Evolutionary conservation across 495 filamentous ascomycete species (phyloP), one percentile per base, ranked within the genome.

Genomic region (Usnea hakonensis): DNA sequence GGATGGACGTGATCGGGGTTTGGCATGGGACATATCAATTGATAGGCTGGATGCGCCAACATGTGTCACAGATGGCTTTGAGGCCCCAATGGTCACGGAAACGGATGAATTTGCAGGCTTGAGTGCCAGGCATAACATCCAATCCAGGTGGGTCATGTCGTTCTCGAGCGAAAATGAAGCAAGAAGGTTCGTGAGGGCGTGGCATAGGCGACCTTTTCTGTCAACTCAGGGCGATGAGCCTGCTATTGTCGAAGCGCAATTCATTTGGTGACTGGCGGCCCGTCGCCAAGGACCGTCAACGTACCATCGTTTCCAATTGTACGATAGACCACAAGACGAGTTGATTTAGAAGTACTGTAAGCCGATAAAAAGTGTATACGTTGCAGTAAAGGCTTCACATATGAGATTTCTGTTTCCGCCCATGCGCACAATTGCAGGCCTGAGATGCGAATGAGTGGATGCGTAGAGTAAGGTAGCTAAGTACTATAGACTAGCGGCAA

Each of bases 161-260:
- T 82, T 86, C 57, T 61, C 53, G 44, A 76, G 80, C 28, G 64
- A 68, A 11, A 67, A 69, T 19, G 82, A 85, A 67, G 80, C 81
- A 26, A 74, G 78, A 46, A 73, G 83, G 64, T 86, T 86, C 66
- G 78, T 82, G 5, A 73, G 81, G 65, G 66, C 64, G 54, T 85
- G 83, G 83, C 82, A 86, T 71, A 68, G 75, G 35, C 71, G 79
- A 52, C 71, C 77, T 46, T 67, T 83, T 58, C 70, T 71, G 6
- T 16, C 61, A 30, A 55, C 33, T 30, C 46, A 50, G 11, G 69
- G 68, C 61, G 69, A 71, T 33, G 66, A 71, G 43, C 66, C 64
- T 35, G 69, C 70, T 43, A 65, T 72, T 43, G 70, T 82, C 9
- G 73, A 81, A 66, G 70, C 73, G 36, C 74, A 78, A 32, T 68